phyloP scores from a whole-genome alignment of 1,284 basidiomycete species.

The Stygiomarasmius scandens region DNA sequence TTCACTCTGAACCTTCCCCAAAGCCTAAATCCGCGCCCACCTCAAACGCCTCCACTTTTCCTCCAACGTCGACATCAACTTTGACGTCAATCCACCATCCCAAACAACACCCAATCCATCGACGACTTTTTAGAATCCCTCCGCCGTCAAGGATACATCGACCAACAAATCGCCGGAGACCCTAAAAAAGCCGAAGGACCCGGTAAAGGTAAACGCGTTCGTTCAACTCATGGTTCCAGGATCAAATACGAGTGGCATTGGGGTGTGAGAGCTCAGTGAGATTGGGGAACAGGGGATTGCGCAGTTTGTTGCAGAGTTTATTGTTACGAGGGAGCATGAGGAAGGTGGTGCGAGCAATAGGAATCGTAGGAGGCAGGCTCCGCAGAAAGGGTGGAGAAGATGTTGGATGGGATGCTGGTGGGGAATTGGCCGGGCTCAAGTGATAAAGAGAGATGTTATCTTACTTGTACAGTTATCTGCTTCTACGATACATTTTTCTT shows the following conservation, averaged over 20 bases:
- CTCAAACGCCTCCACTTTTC: slow-evolving; percentile 66
- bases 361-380: slow-evolving; percentile 44
- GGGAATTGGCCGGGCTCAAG: slow-evolving; percentile 49
- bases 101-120: slow-evolving; percentile 50
- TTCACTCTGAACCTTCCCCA: slow-evolving; percentile 16
- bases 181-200: slow-evolving; percentile 32
- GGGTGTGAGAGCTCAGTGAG: slow-evolving; percentile 75
- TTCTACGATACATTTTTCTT: too few species aligned
- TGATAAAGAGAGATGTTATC: slow-evolving; percentile 18
- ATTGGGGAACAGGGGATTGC: slow-evolving; percentile 70
- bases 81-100: slow-evolving; percentile 41
- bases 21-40: slow-evolving; percentile 60
- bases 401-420: slow-evolving; percentile 65
- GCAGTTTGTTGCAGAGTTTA: slow-evolving; percentile 73
- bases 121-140: slow-evolving; percentile 62
- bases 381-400: slow-evolving; percentile 45
- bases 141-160: slow-evolving; percentile 68
- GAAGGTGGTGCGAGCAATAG: slow-evolving; percentile 35
- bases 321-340: slow-evolving; percentile 53
- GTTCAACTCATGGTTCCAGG: slow-evolving; percentile 50
- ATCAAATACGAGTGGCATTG: slow-evolving; percentile 74
- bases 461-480: not conserved
- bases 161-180: slow-evolving; percentile 50
- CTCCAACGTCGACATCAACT: slow-evolving; percentile 41
- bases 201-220: slow-evolving; percentile 55